Evolutionary conservation across 345 rosid species (phyloP), one percentile per base, ranked within the genome.

Genomic region (Hibiscus mutabilis): DNA sequence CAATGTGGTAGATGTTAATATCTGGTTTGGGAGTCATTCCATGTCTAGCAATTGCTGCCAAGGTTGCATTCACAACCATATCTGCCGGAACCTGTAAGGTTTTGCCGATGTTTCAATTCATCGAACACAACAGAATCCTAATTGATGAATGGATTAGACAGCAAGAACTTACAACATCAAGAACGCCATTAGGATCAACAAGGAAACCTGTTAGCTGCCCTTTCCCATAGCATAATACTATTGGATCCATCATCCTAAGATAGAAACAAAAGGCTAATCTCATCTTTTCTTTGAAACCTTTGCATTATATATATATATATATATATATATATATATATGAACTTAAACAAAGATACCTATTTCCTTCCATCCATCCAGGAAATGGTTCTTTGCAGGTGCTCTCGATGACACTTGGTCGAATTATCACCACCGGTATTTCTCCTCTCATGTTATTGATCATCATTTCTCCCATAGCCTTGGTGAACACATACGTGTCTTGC

Each of bases 291-390:
- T 21, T 13, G 6, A 63, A 51, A 16, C 15, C 31, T 42, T 55
- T 49, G 51, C 58, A 22, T 15, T n/a, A n/a, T n/a, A n/a, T n/a
- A n/a, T n/a, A n/a, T n/a, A n/a, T n/a, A n/a, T n/a, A n/a, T n/a
- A n/a, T 11, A 47, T 40, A 40, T 40, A 0, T 40, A 7, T 11
- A 49, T 12, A 42, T 44, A 18, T 2, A 31, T 9, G 13, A 71
- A 27, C 60, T 52, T n/a, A 51, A 64, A 19, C 91, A 66, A 10
- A 63, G 6, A 15, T 73, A 88, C 99, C 99, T 88, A 65, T 89
- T 92, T 77, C 99, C 98, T 82, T 95, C 98, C 97, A 95, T 89
- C 99, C 99, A 95, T 66, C 99, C 98, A 0, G 98, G 94, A 77
- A 95, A 92, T 21, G 99, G 98, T 35, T 95, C 99, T 77, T 79